Evolutionary conservation across 441 rosid genomes (phyloP), one percentile per base, ranked within the genome.

Genomic region (Gossypium trilobum): DNA sequence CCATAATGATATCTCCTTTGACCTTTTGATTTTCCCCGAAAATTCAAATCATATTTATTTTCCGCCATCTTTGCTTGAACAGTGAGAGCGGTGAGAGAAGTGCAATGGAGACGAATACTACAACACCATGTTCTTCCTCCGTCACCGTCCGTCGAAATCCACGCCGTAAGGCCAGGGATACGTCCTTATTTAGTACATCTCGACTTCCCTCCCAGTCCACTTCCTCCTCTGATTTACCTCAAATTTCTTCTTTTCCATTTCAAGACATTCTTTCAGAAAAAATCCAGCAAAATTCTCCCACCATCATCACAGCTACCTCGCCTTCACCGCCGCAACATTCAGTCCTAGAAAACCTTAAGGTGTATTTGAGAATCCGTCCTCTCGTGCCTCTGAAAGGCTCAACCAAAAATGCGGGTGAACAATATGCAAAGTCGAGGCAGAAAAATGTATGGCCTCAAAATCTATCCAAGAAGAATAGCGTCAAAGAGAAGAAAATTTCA

Each of bases 61-160:
- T 78, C 86, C 83, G 85, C 85, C 84, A 81, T 23, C 56, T 73
- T 46, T 50, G n/a, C 14, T 78, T 52, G 11, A 27, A 65, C 23
- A 14, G 51, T 1, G 61, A 1, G 10, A 14, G 29, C 7, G n/a
- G 14, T 62, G 31, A 33, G 27, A 5, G 65, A 66, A 58, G 74
- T 52, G 71, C 75, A 79, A 77, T 83, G 84, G 84, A 78, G 52
- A 7, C 51, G 23, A 76, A 68, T 13, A 71, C 69, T 52, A 57
- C 73, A 33, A 57, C 74, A 42, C 70, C 80, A 1, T 86, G 92
- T 61, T 86, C 91, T 7, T 75, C 64, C 50, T 85, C 91, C 2
- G 83, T 82, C n/a, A 88, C 94, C 5, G 84, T 85, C 23, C 89
- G 97, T 39, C 83, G 98, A 3, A 94, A 94, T 73, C 97, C 98